A percentile compares a stretch with the other conserved stretches of the same genome.
These are phyloP conservation scores for sunflower (Helianthus annuus) DNA, from an alignment of 129 eudicot species.

Conservation along the genomic window DNA sequence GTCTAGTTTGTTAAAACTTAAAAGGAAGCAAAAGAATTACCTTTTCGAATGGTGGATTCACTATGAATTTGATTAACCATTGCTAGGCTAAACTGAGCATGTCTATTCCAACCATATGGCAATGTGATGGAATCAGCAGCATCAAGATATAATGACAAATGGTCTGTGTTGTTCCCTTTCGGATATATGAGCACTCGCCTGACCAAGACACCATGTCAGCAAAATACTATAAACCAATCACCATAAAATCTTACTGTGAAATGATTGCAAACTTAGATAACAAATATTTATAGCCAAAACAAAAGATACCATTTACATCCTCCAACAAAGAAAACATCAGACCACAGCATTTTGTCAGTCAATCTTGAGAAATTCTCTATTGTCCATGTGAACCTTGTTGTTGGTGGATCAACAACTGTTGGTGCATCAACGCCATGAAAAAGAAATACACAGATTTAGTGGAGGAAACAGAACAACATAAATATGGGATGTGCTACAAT, in stretches of 20 bases:
- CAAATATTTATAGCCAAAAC: not conserved
- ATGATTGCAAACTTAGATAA: not conserved
- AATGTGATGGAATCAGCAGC: slow-evolving; percentile 70
- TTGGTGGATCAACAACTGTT: slow-evolving; percentile 56
- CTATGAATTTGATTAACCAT: slow-evolving; percentile 67
- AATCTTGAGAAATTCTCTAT: slow-evolving; percentile 68
- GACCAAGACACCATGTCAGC: slow-evolving; percentile 15
- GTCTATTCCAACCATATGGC: slow-evolving; percentile 91
- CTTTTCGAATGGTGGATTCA: slow-evolving; percentile 69
- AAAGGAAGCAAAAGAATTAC: slow-evolving; percentile 32
- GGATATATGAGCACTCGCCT: slow-evolving; percentile 91
- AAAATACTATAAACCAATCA: slow-evolving; percentile 11
- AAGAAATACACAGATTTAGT: too few relatives aligned
- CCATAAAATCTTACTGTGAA: not conserved
- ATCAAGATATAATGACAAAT: slow-evolving; percentile 82
- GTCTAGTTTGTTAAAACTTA: slow-evolving; percentile 2
- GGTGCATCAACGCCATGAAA: slow-evolving; percentile 48
- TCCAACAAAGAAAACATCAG: slow-evolving; percentile 71
- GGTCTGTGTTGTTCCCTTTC: slow-evolving; percentile 83
- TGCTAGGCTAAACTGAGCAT: slow-evolving; percentile 77
- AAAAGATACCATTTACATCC: slow-evolving; percentile 77
- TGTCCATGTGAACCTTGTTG: slow-evolving; percentile 81
- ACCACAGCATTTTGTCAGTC: slow-evolving; percentile 59
- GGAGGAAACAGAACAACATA: too few relatives aligned
- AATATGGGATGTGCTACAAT: slow-evolving; percentile 65